phyloP scores from a whole-genome alignment of 768 basidiomycete genomes.

The Ramaria rubella region DNA sequence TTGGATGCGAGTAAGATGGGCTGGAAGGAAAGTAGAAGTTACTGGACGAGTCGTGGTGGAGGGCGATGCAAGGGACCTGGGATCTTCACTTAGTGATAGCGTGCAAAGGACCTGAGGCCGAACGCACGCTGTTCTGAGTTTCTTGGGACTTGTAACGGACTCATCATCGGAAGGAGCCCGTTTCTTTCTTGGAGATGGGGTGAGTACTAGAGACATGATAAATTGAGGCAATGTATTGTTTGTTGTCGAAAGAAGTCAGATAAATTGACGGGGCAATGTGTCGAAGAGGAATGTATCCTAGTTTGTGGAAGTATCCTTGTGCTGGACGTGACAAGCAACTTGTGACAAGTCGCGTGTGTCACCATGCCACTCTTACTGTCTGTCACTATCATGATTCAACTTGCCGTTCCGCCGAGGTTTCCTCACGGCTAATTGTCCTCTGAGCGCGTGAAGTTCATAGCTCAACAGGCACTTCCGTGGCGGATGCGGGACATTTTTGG shows the following conservation, averaged over 20 bases:
- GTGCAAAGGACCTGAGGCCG: neutral
- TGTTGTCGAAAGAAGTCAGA: no score
- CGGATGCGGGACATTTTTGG: no score
- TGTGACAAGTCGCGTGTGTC: neutral
- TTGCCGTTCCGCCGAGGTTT: no score
- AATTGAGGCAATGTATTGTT: neutral
- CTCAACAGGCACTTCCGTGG: neutral
- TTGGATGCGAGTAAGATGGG: constrained; percentile 54
- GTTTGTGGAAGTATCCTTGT: no score
- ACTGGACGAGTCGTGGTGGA: constrained; percentile 32
- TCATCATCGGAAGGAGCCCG: constrained; percentile 47
- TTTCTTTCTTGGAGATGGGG: constrained; percentile 54
- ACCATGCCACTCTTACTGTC: neutral
- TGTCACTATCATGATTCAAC: neutral
- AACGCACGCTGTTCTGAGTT: constrained; percentile 49
- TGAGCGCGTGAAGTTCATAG: neutral
- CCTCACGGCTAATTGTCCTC: neutral
- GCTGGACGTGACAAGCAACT: no score
- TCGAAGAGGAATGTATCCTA: no score
- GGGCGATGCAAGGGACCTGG: constrained; percentile 57
- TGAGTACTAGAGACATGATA: neutral
- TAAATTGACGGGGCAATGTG: no score
- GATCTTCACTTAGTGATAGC: constrained; percentile 3
- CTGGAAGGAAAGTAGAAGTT: constrained; percentile 37
- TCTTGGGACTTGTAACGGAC: constrained; percentile 58